phyloP scores from a whole-genome alignment of 768 basidiomycete species.

The Psilocybe tampanensis region DNA sequence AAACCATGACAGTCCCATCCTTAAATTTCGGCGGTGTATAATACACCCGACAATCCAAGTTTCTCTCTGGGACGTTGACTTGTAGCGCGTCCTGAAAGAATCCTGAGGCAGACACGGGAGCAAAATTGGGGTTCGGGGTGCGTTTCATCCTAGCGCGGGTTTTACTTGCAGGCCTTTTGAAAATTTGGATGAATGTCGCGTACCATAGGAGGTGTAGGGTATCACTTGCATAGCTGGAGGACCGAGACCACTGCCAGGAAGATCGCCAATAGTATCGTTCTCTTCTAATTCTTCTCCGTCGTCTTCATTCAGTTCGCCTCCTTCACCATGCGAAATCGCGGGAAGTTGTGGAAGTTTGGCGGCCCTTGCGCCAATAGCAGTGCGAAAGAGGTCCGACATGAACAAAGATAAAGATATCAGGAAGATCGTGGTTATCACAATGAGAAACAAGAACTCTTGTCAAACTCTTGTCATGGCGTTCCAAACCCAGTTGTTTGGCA shows the following conservation, averaged over 20 bases:
- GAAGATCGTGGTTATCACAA: neutral
- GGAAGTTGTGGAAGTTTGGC: constrained; percentile 61
- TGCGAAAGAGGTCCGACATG: constrained; percentile 80
- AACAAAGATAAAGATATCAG: neutral
- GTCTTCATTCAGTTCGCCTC: constrained; percentile 33
- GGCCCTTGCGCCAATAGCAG: constrained; percentile 74
- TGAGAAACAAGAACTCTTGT: no score
- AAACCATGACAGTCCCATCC: constrained; percentile 75
- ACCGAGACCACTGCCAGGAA: constrained; percentile 62
- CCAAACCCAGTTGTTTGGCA: no score
- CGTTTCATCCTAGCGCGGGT: constrained; percentile 30
- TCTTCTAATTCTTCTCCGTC: constrained; percentile 55
- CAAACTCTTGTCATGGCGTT: no score
- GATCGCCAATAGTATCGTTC: constrained; percentile 56
- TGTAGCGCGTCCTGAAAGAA: constrained; percentile 84
- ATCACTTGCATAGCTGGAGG: constrained; percentile 63
- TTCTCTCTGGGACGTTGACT: constrained; percentile 62
- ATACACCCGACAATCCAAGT: constrained; percentile 78
- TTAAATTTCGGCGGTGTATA: constrained; percentile 69
- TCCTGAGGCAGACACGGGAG: constrained; percentile 75
- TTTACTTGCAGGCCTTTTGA: constrained; percentile 37
- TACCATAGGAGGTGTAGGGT: constrained; percentile 17
- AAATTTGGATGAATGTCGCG: constrained; percentile 18
- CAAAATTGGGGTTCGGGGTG: constrained; percentile 59
- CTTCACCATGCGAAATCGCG: constrained; percentile 16